Percentiles rank a stretch among this genome's conserved stretches.
Evolutionary conservation across 2,329 filamentous ascomycete genomes (phyloP).

Genomic region (Curvularia spicifera): DNA sequence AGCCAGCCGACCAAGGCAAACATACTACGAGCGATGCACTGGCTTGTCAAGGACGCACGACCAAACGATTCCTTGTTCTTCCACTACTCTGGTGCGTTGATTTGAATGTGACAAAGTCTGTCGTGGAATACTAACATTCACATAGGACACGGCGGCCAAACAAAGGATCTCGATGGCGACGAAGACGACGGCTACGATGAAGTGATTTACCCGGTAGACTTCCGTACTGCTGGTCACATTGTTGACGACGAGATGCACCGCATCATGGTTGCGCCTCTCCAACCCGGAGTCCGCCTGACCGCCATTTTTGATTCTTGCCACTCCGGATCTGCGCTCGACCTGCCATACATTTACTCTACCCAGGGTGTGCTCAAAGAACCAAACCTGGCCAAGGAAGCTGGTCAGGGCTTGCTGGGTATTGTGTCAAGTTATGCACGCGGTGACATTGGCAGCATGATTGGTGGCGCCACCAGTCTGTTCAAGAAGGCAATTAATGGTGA

Average conservation of each 20-base stretch:
- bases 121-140: conserved; percentile 15
- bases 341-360: conserved; percentile 81
- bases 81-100: conserved; percentile 83
- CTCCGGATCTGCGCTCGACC: conserved; percentile 76
- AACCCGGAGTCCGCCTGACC: conserved; percentile 81
- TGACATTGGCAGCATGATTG: conserved; percentile 81
- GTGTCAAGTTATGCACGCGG: conserved; percentile 82
- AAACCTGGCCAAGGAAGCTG: conserved; percentile 80
- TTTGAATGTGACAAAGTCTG: background rate
- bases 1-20: conserved; percentile 96
- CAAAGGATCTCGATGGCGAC: conserved; percentile 77
- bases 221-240: conserved; percentile 78
- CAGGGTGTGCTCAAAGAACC: conserved; percentile 82
- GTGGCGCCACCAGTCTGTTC: conserved; percentile 79
- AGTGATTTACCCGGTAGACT: conserved; percentile 84
- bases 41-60: conserved; percentile 90
- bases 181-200: conserved; percentile 84
- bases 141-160: conserved; percentile 78
- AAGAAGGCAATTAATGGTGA: conserved; percentile 86
- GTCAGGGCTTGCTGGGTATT: conserved; percentile 71
- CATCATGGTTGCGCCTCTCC: conserved; percentile 78
- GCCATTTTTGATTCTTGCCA: conserved; percentile 85
- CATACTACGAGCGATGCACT: conserved; percentile 95
- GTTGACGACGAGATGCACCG: conserved; percentile 84
- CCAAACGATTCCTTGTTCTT: conserved; percentile 97